Conservation (phyloP, 345 rosid species). For the Trapa incisa region DNA sequence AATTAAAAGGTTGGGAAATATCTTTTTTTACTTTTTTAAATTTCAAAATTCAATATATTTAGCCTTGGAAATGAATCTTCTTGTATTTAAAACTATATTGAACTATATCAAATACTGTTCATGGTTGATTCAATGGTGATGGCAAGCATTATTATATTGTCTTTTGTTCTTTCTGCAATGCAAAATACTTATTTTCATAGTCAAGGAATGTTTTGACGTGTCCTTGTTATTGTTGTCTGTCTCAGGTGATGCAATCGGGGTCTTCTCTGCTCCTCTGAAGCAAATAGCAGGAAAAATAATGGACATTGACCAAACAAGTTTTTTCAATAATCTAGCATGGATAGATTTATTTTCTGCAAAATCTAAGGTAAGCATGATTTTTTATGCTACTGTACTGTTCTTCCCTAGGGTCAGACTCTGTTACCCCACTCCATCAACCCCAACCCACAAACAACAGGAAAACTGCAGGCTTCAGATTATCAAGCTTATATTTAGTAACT, state of each 20-base stretch:
- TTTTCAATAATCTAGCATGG: conserved; percentile 46
- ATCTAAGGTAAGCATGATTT: conserved; percentile 28
- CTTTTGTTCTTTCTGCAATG: neutral
- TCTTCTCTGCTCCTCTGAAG: conserved; percentile 57
- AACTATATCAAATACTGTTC: neutral
- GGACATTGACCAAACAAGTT: conserved; percentile 31
- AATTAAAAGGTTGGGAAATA: neutral
- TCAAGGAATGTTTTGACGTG: neutral
- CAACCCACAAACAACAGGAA: too few species aligned
- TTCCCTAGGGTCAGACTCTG: neutral
- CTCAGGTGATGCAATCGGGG: conserved; percentile 68
- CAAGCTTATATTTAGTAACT: neutral
- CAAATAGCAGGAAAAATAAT: conserved; percentile 40
- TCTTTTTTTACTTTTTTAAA: neutral
- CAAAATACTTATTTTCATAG: neutral
- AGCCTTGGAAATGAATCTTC: neutral
- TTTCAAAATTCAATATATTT: neutral
- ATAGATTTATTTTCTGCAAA: conserved; percentile 45
- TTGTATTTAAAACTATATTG: neutral
- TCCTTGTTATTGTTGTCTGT: conserved; percentile 5
- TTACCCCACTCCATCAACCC: too few species aligned
- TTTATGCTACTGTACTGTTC: neutral
- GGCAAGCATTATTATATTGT: neutral
- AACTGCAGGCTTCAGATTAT: neutral
- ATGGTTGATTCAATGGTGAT: neutral